Conservation (phyloP, 2,329 filamentous ascomycete genomes). For the Aspergillus brunneoviolaceus region DNA sequence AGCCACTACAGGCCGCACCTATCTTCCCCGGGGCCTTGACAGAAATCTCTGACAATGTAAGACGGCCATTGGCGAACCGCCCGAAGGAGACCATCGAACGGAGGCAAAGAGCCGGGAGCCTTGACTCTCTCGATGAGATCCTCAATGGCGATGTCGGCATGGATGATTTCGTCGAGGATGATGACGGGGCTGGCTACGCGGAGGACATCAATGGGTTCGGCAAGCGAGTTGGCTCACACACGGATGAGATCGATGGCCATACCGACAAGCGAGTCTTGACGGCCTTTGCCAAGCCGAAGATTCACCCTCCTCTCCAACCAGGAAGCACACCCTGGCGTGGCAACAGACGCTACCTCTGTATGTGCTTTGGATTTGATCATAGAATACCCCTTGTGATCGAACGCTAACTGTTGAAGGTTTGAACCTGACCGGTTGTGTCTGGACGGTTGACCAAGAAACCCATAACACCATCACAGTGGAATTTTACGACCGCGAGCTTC, state of each 20-base stretch:
- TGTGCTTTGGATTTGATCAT: conserved; percentile 11
- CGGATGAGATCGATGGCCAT: conserved; percentile 46
- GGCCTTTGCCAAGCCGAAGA: conserved; percentile 58
- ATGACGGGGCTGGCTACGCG: conserved; percentile 89
- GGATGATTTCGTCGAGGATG: conserved; percentile 88
- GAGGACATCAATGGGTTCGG: conserved; percentile 62
- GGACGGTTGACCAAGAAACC: conserved; percentile 94
- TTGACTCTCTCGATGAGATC: conserved; percentile 81
- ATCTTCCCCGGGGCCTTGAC: conserved; percentile 78
- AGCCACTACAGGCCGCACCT: conserved; percentile 70
- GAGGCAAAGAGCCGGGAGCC: conserved; percentile 59
- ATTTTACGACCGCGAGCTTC: conserved; percentile 91
- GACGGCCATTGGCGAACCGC: conserved; percentile 57
- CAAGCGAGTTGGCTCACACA: conserved; percentile 58
- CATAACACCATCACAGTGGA: conserved; percentile 94
- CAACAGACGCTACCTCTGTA: conserved; percentile 85
- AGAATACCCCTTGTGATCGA: background rate
- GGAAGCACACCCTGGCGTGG: conserved; percentile 95
- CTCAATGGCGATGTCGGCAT: conserved; percentile 63
- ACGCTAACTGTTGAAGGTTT: conserved; percentile 51
- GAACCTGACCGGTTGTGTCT: conserved; percentile 90
- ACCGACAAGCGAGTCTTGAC: conserved; percentile 53
- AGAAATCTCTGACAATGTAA: conserved; percentile 67
- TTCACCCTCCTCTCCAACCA: conserved; percentile 86
- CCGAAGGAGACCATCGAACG: conserved; percentile 54